Base-by-base conservation (phyloP, 306 rosid species). In the Delonix regia region DNA sequence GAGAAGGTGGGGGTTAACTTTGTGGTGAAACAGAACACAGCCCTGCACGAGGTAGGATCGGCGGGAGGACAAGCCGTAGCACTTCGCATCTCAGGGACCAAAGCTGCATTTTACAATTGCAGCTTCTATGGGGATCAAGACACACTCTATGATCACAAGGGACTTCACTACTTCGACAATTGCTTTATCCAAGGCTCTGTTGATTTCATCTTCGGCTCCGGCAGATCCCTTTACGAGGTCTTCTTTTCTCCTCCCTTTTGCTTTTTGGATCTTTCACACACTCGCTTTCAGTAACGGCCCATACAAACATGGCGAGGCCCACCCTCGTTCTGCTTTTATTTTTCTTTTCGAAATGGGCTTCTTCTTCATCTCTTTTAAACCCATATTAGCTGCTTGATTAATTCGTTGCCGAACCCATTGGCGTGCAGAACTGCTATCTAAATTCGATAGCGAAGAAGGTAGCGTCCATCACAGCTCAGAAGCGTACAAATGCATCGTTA, bases 171-270 rank as follows among this genome's bases (percentile, higher is more conserved):
- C 78, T 92, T 92, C 86, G 77, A 76, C 22, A 89, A 86, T 34
- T 90, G 96, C 80, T 82, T 63, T 41, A 81, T 90, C 83, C 90
- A 90, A 77, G 97, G 97, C 78, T 86, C 97, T 0, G 91, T 90
- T 19, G 96, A 90, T 83, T 90, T 87, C 89, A 89, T 92, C 74
- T 92, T 87, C 30, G 91, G 97, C 71, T 82, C 87, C 6, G 96
- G 90, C 2, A 90, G 86, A 30, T 90, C 96, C 82, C 84, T 88
- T 44, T 87, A 87, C 25, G 90, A 92, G 90, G 95, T 88, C 15
- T 19, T n/a, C 15, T 38, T 42, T 22, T 12, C 0, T 4, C 33
- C 24, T 28, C 10, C 0, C 9, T 55, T n/a, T 9, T 7, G 6
- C 6, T 16, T 76, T 51, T 5, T 5, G 15, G 33, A 41, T 41